Evolutionary conservation across 495 filamentous ascomycete genomes (phyloP).

Genomic region (Collariella sp.): DNA sequence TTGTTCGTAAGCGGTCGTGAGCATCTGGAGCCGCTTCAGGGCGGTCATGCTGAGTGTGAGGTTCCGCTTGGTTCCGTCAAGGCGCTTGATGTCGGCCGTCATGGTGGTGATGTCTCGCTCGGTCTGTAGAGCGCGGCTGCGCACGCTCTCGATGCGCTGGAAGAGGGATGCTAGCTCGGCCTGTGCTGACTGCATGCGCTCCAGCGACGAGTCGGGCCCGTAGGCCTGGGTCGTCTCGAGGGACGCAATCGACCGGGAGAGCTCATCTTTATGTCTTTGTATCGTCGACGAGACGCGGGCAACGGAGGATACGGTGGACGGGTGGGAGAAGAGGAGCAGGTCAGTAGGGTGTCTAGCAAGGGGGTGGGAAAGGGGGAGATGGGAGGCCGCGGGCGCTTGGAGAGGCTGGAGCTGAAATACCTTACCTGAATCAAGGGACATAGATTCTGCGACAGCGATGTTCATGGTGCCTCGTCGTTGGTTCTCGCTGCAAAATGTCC

Average conservation of each 20-base stretch:
- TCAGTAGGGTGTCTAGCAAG: slow-evolving; percentile 20
- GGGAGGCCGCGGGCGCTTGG: background rate
- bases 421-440: slow-evolving; percentile 47
- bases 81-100: slow-evolving; percentile 97
- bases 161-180: slow-evolving; percentile 82
- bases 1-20: slow-evolving; percentile 97
- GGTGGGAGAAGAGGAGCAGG: slow-evolving; percentile 75
- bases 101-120: slow-evolving; percentile 96
- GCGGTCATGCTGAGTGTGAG: slow-evolving; percentile 97
- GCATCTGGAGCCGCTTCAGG: slow-evolving; percentile 93
- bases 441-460: slow-evolving; percentile 29
- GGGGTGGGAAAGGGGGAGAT: background rate
- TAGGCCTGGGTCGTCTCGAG: slow-evolving; percentile 75
- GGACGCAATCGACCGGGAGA: slow-evolving; percentile 68
- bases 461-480: slow-evolving; percentile 33
- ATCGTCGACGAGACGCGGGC: slow-evolving; percentile 62
- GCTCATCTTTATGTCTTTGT: slow-evolving; percentile 69
- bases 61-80: slow-evolving; percentile 94
- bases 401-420: slow-evolving; percentile 22
- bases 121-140: slow-evolving; percentile 79
- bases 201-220: slow-evolving; percentile 77
- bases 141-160: slow-evolving; percentile 90
- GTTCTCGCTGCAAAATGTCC: background rate
- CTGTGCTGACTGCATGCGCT: slow-evolving; percentile 84
- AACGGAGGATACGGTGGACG: slow-evolving; percentile 75